These are phyloP conservation scores for Crithidia brevicula DNA, from an alignment of 208 protist genomes.

Conservation along the genomic window DNA sequence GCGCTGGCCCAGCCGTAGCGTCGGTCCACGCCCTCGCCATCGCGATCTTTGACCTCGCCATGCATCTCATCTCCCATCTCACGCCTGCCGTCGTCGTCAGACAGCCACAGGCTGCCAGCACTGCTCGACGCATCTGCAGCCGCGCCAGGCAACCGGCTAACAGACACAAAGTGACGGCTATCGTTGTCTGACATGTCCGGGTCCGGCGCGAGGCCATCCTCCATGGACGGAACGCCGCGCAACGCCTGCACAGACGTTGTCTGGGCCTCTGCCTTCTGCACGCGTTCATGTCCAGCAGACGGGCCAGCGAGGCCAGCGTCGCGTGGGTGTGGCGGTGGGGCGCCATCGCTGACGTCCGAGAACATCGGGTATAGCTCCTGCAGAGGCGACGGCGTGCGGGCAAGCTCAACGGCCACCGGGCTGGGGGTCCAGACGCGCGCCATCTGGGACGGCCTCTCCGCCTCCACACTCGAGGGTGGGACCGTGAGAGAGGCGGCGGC, in stretches of 20 bases:
- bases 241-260: not conserved
- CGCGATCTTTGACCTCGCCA: not conserved
- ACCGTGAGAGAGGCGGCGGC: not conserved
- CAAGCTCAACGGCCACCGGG: not conserved
- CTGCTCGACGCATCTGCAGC: slow-evolving; percentile 3
- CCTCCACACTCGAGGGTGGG: not conserved
- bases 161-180: slow-evolving; percentile 19
- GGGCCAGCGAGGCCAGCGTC: no score
- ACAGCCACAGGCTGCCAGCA: not conserved
- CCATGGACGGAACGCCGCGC: slow-evolving; percentile 2
- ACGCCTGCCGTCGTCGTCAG: not conserved
- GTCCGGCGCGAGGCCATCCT: slow-evolving; percentile 8
- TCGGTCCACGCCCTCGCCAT: not conserved
- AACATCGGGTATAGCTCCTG: slow-evolving; percentile 6
- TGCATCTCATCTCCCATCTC: slow-evolving; percentile 1
- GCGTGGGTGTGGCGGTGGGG: no score
- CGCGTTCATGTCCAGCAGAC: no score
- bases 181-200: slow-evolving; percentile 17
- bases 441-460: not conserved
- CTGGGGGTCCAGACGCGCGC: slow-evolving; percentile 11
- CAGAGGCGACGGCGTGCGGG: not conserved
- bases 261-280: not conserved
- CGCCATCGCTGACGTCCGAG: not conserved
- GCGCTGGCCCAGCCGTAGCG: not conserved
- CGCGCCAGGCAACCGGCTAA: not conserved